Conservation (phyloP, 2,329 filamentous ascomycete species). For the Aspergillus glaucus region DNA sequence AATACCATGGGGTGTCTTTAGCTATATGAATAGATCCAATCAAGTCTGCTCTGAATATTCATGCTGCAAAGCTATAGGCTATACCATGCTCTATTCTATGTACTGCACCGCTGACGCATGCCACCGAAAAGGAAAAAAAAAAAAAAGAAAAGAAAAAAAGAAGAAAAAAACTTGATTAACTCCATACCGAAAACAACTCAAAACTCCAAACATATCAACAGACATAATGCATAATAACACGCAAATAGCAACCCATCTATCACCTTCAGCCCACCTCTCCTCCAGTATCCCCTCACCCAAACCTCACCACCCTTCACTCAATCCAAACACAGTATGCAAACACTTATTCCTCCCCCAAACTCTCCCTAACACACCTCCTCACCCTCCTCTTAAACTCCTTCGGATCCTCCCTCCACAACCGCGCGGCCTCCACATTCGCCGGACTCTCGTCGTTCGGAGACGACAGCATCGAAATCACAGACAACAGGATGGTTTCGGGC, state of each 20-base stretch:
- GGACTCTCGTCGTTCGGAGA: conserved; percentile 93
- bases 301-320: not conserved
- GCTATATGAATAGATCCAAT: too few species aligned
- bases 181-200: conserved; percentile 7
- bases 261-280: too few species aligned
- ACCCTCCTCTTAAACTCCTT: conserved; percentile 73
- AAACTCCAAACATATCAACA: conserved; percentile 4
- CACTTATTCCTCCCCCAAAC: conserved; percentile 61
- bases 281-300: not conserved
- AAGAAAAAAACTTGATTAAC: conserved; percentile 3
- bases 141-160: not conserved
- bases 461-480: conserved; percentile 85
- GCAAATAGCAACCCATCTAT: not conserved
- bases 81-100: too few species aligned
- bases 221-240: conserved; percentile 14
- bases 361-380: conserved; percentile 72
- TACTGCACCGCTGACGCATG: too few species aligned
- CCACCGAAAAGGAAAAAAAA: not conserved
- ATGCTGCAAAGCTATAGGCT: too few species aligned
- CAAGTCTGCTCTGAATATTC: too few species aligned
- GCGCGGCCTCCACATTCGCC: conserved; percentile 89
- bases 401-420: conserved; percentile 74
- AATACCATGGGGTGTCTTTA: too few species aligned
- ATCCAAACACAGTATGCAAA: conserved; percentile 3
- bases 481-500: conserved; percentile 87